Conservation (phyloP, 2,329 filamentous ascomycete species). For the Spiromastix sp. region DNA sequence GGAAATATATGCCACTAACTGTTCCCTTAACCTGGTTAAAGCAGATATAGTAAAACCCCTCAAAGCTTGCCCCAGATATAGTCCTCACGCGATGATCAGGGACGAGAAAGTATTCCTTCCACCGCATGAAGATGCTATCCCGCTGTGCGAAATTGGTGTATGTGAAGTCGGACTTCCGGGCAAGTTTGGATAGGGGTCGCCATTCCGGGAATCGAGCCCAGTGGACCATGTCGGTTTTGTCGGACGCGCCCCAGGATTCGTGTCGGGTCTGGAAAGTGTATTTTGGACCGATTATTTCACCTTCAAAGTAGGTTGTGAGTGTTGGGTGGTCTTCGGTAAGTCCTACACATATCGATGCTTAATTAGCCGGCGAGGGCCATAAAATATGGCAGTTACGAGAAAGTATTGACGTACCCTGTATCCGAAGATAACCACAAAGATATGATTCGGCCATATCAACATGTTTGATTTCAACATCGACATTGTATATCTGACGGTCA, state of each 20-base stretch:
- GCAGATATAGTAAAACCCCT: conserved; percentile 98
- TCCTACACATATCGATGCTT: conserved; percentile 43
- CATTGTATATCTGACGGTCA: conserved; percentile 84
- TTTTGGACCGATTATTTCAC: conserved; percentile 91
- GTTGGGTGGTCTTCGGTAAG: conserved; percentile 93
- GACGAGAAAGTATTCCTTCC: conserved; percentile 97
- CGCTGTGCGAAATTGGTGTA: conserved; percentile 62
- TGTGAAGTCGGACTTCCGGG: conserved; percentile 47
- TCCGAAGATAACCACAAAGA: conserved; percentile 86
- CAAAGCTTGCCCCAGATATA: conserved; percentile 90
- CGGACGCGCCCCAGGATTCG: conserved; percentile 79
- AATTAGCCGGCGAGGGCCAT: neutral
- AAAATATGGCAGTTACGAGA: neutral
- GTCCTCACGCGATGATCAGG: conserved; percentile 87
- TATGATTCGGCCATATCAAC: conserved; percentile 92
- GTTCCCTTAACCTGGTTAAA: conserved; percentile 85
- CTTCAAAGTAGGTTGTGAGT: conserved; percentile 96
- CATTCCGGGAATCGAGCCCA: conserved; percentile 88
- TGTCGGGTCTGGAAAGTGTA: conserved; percentile 90
- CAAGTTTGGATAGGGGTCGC: conserved; percentile 60
- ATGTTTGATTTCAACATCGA: conserved; percentile 94
- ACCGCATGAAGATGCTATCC: conserved; percentile 95
- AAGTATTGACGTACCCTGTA: conserved; percentile 58
- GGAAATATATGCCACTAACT: conserved; percentile 93
- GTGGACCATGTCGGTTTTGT: conserved; percentile 85